Conservation (phyloP, 495 filamentous ascomycete species). For the Astrothelium macrocarpum region DNA sequence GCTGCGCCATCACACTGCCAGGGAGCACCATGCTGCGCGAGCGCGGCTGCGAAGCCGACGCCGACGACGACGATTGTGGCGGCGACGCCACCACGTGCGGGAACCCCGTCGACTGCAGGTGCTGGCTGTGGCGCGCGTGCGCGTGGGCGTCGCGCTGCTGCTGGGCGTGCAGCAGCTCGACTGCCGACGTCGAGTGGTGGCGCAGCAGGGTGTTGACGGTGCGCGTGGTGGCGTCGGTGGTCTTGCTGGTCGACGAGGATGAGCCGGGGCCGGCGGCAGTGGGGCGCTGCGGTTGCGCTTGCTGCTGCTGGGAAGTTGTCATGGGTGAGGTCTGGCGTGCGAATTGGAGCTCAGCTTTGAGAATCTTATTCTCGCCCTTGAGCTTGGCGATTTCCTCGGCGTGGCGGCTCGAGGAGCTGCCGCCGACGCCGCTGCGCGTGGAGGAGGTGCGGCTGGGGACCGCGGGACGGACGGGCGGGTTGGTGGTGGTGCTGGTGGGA, state of each 20-base stretch:
- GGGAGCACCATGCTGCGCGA: constrained; percentile 16
- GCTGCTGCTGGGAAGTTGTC: constrained; percentile 26
- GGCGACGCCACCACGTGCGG: background rate
- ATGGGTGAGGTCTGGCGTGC: constrained; percentile 40
- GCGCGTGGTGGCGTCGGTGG: constrained; percentile 22
- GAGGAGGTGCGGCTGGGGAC: constrained; percentile 34
- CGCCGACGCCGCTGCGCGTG: constrained; percentile 25
- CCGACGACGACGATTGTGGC: background rate
- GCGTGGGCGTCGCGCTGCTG: constrained; percentile 7
- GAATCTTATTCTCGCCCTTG: constrained; percentile 65
- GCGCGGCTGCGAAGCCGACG: background rate
- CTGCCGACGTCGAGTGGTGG: constrained; percentile 39
- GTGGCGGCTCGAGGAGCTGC: constrained; percentile 15
- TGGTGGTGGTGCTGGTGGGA: background rate
- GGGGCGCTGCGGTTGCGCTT: too few species aligned
- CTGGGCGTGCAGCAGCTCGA: constrained; percentile 29
- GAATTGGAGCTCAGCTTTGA: constrained; percentile 75
- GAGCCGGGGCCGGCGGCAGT: background rate
- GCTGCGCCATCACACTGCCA: too few species aligned
- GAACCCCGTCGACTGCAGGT: constrained; percentile 14
- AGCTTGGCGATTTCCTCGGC: constrained; percentile 56
- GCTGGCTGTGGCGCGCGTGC: constrained; percentile 16
- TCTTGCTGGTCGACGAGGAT: constrained; percentile 11
- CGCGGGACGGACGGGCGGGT: background rate
- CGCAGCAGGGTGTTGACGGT: constrained; percentile 41